Evolutionary conservation across 768 basidiomycete genomes (phyloP).

Genomic region (Lentinula boryana): DNA sequence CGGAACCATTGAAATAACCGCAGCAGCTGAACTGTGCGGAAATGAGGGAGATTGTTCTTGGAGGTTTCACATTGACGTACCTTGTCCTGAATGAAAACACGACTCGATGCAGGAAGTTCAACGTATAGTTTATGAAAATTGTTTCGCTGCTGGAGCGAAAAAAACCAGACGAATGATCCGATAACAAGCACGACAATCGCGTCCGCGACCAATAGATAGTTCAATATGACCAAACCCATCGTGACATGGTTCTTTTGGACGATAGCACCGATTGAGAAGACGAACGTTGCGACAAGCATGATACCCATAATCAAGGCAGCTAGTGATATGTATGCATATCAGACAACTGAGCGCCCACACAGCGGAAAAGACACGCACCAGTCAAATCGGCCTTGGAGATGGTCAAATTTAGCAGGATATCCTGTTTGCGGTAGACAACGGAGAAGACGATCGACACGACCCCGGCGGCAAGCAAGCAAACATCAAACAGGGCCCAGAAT

Average conservation of each 20-base stretch:
- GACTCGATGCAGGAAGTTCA: slow-evolving; percentile 34
- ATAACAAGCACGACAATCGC: slow-evolving; percentile 53
- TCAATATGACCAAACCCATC: slow-evolving; percentile 66
- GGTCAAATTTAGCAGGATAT: slow-evolving; percentile 71
- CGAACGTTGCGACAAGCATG: slow-evolving; percentile 58
- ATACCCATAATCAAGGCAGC: slow-evolving; percentile 71
- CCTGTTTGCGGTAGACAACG: slow-evolving; percentile 61
- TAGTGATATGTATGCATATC: slow-evolving; percentile 21
- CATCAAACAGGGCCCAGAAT: slow-evolving; percentile 68
- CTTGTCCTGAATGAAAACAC: slow-evolving; percentile 64
- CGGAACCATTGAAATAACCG: slow-evolving; percentile 73
- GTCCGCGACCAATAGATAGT: slow-evolving; percentile 67
- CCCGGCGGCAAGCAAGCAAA: slow-evolving; percentile 67
- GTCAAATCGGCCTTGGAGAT: slow-evolving; percentile 51
- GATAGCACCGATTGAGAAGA: slow-evolving; percentile 66
- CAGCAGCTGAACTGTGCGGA: slow-evolving; percentile 69
- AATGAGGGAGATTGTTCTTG: neutral
- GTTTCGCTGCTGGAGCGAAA: slow-evolving; percentile 62
- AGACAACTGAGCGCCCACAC: neutral
- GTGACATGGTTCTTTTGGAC: slow-evolving; percentile 66
- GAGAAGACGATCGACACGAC: slow-evolving; percentile 60
- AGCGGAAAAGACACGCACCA: slow-evolving; percentile 29
- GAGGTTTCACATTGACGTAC: slow-evolving; percentile 27
- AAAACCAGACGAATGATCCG: slow-evolving; percentile 79
- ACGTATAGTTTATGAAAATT: slow-evolving; percentile 62